Base-by-base conservation (phyloP, 1,284 basidiomycete genomes). In the Cryptococcus hybrid region DNA sequence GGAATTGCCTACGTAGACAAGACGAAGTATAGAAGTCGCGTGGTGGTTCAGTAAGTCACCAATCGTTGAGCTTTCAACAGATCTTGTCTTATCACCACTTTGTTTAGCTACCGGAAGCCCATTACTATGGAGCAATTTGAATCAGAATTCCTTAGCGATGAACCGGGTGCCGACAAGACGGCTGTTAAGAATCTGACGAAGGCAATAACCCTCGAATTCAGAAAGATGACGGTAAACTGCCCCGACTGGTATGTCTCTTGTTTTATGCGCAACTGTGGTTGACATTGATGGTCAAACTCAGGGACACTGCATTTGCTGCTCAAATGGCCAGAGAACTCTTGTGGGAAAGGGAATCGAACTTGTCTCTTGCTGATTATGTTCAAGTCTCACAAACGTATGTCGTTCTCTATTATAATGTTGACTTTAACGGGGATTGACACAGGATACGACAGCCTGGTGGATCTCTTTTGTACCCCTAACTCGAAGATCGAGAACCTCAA, bases 1-100 rank as follows among this genome's bases (percentile, higher is more conserved):
- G 87, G 90, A 1, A 92, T 98, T 63, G 91, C 91, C 5, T 98
- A 96, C 76, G 92, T 90, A 52, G 88, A 97, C 78, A 98, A 98
- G 79, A 86, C 88, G 50, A 92, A 93, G 78, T 98, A 97, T 75
- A 83, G 94, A 55, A 92, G 89, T 69, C 80, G 79, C 3, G 82
- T 81, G 0, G 74, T 80, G 13, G 78, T 84, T 56, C 75, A 79
- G 80, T 82, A 57, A 66, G 81, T 76, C 37, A 6, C 35, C 2
- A 15, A 1, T 7, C 7, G 15, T 11, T 30, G 9, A 38, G 5
- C 11, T 39, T n/a, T 9, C 38, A 34, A 8, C 9, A 30, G 37
- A 52, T 8, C 5, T 56, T 65, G 42, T 39, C 12, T 39, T 30
- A 9, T 9, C 8, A 47, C 57, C 30, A 30, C 30, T 30, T 30